Base-by-base conservation (phyloP, 306 rosid genomes). In the Aeschynomene evenia region DNA sequence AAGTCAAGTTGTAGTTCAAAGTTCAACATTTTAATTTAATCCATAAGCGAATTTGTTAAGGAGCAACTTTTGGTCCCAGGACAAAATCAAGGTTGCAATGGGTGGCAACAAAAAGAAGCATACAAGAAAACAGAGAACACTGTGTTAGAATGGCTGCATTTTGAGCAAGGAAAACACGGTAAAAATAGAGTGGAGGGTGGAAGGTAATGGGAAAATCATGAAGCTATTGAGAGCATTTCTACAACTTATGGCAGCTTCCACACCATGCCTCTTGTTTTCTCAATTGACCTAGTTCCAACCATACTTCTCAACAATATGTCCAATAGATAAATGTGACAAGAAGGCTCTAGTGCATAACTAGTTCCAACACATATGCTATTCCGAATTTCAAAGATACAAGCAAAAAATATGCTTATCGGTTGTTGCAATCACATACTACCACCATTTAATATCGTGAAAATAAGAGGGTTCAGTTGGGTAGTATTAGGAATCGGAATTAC, bases 101-200 rank as follows among this genome's bases (percentile, higher is more conserved):
- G 73, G 34, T 13, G 14, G 54, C 31, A 65, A 37, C 40, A 26
- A 39, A 65, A 57, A 9, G 73, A 63, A 78, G 66, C 42, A 26
- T 3, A 0, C 14, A 54, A 2, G 56, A 43, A 62, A 43, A 10
- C 37, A 49, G 37, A 57, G 45, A 68, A 26, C 18, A 75, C 34
- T 19, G 22, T 19, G 36, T 12, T 71, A 23, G 36, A 13, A 20
- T 6, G 45, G 26, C 61, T 31, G 34, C 46, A 12, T 22, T 65
- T 55, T 10, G 23, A 16, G 45, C 19, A n/a, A 39, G 36, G 55
- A 28, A 34, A 36, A 9, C 61, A 58, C 8, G 28, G 39, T 2
- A 12, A 7, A 10, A 24, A 65, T 57, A 65, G 29, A 63, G 45
- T 40, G 21, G 6, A 14, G 24, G 21, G 19, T 33, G 19, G 8